Conservation (phyloP, 2,329 filamentous ascomycete species). For the Sarocladium oryzae region DNA sequence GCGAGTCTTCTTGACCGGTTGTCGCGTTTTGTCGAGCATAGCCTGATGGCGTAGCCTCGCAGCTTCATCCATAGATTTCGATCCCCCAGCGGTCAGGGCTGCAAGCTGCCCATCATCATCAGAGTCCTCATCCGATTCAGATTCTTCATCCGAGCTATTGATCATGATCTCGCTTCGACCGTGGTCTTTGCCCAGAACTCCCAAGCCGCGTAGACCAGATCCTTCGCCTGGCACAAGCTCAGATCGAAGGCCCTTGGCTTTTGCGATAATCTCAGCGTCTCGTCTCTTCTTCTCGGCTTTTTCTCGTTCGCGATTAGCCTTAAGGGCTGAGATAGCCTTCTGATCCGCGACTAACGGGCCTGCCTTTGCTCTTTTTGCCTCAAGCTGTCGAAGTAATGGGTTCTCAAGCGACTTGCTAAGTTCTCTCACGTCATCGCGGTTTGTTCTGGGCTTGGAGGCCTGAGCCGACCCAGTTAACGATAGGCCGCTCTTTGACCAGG, state of each 20-base stretch:
- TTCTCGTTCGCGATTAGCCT: slow-evolving; percentile 67
- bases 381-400: slow-evolving; percentile 40
- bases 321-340: slow-evolving; percentile 43
- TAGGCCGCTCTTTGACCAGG: slow-evolving; percentile 49
- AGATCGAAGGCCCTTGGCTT: slow-evolving; percentile 26
- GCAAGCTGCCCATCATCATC: slow-evolving; percentile 33
- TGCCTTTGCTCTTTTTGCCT: slow-evolving; percentile 29
- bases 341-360: slow-evolving; percentile 25
- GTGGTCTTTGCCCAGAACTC: slow-evolving; percentile 73
- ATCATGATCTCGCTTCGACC: slow-evolving; percentile 88
- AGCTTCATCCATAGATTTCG: slow-evolving; percentile 43
- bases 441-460: slow-evolving; percentile 26
- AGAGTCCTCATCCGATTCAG: slow-evolving; percentile 57
- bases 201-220: slow-evolving; percentile 66
- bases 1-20: slow-evolving; percentile 78
- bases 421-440: slow-evolving; percentile 41
- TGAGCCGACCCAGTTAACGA: slow-evolving; percentile 16
- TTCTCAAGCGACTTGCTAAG: slow-evolving; percentile 41
- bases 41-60: slow-evolving; percentile 38
- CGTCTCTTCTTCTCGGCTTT: slow-evolving; percentile 67
- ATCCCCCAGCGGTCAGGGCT: slow-evolving; percentile 40
- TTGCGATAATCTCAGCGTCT: slow-evolving; percentile 65
- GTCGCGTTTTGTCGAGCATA: slow-evolving; percentile 50
- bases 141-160: slow-evolving; percentile 69
- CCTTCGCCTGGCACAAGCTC: slow-evolving; percentile 56